Percentiles rank a stretch among this genome's conserved stretches.
Conservation (phyloP, 305 asterid species). For the Salvia sclarea region DNA sequence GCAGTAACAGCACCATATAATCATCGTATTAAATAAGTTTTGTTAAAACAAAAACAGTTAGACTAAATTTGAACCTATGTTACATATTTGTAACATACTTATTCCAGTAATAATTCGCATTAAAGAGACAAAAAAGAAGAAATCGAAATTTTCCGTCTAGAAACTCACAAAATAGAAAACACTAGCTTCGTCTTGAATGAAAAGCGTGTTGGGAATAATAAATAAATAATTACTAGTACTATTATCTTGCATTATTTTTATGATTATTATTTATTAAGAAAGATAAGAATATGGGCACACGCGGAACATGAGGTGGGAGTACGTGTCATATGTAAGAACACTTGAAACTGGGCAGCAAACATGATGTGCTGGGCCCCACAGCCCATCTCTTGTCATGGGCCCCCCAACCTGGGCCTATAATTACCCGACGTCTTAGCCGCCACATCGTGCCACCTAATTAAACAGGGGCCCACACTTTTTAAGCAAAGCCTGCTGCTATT, state of each 20-base stretch:
- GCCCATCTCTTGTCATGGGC: conserved; percentile 24
- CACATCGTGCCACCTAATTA: conserved; percentile 11
- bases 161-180: no score
- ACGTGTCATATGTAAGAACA: conserved; percentile 23
- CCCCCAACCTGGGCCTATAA: not conserved
- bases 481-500: not conserved
- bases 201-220: not conserved
- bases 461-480: not conserved
- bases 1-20: no score
- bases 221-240: not conserved
- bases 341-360: conserved; percentile 27
- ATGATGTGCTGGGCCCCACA: conserved; percentile 29
- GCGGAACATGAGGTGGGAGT: conserved; percentile 1
- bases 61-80: no score
- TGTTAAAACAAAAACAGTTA: no score
- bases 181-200: not conserved
- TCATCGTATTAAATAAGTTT: no score
- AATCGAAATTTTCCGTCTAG: no score
- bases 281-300: not conserved
- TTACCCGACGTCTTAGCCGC: conserved; percentile 22
- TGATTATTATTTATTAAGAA: not conserved
- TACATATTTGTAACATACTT: no score
- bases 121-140: no score
- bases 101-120: no score
- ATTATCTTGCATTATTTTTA: not conserved